Base-by-base conservation (phyloP, 139 green algal species). In the Dunaliella primolecta region DNA sequence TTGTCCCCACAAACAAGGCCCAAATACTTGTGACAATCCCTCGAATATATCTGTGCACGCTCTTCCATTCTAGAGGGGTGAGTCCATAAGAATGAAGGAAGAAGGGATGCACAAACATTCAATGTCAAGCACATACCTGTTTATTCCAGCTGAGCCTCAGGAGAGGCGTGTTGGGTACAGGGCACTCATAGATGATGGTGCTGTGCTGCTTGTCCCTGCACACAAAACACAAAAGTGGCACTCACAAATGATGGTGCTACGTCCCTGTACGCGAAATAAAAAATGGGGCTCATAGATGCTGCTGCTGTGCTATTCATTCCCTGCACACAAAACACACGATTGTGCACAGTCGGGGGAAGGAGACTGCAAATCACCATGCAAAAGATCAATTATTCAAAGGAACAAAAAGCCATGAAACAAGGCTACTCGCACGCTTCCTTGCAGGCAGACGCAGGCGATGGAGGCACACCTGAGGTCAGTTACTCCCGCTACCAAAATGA, bases 181-280 rank as follows among this genome's bases (percentile, higher is more conserved):
- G 91, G 36, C 85, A 93, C 89, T 99, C 96, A 87, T 98, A 99
- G 64, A 99, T 98, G 87, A 99, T 99, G 31, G 97, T 99, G 36
- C 84, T 94, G 89, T 99, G 96, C 87, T 98, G 95, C 92, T 98
- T 98, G 86, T 99, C 95, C 78, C 80, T 84, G 55, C 56, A 37
- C 2, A 1, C 35, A 70, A 70, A 80, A 3, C 29, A 29, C 24
- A 78, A 25, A 35, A 31, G 24, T 78, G 30, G 72, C 20, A 27
- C 75, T n/a, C 3, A 81, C 31, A 55, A 31, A 55, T 11, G 31
- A n/a, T 7, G 30, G 7, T 11, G 3, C 31, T 33, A 81, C 46
- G 32, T 3, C 3, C 31, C 29, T 78, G 72, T 25, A 78, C 20
- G 23, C 24, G 3, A 3, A 23, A 15, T 78, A 3, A 25, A 35